phyloP scores from a whole-genome alignment of 1,284 basidiomycete species.

The Microbotryomycetes sp. region DNA sequence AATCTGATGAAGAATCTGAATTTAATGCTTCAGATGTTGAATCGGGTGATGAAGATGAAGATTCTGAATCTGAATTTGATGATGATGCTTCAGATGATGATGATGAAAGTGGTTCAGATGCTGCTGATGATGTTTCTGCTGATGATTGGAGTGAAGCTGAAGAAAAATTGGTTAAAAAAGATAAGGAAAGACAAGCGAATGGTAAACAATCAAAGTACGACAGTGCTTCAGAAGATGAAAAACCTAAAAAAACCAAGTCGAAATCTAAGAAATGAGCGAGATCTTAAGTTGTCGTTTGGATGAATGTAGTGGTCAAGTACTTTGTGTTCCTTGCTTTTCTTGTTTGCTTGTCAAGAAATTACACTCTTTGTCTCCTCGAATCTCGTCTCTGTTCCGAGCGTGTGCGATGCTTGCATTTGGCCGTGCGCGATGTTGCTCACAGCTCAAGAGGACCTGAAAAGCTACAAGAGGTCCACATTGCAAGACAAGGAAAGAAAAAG shows the following conservation, averaged over 20 bases:
- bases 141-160: slow-evolving; percentile 46
- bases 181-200: slow-evolving; percentile 45
- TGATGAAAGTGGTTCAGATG: not conserved
- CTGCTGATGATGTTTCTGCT: slow-evolving; percentile 3
- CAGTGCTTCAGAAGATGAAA: slow-evolving; percentile 10
- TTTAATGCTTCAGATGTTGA: slow-evolving; percentile 24
- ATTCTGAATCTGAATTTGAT: slow-evolving; percentile 1
- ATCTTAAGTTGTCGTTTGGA: too few relatives aligned
- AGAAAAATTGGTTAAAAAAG: slow-evolving; percentile 67
- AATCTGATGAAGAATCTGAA: slow-evolving; percentile 40
- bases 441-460: too few relatives aligned
- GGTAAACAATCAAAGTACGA: not conserved
- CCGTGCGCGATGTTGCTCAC: too few relatives aligned
- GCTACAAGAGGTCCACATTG: too few relatives aligned
- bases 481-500: too few relatives aligned
- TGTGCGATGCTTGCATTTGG: too few relatives aligned
- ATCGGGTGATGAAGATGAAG: not conserved
- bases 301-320: too few relatives aligned
- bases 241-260: slow-evolving; percentile 12
- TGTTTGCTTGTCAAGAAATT: too few relatives aligned
- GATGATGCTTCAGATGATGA: slow-evolving; percentile 5
- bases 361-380: too few relatives aligned
- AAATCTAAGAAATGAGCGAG: too few relatives aligned
- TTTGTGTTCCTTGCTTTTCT: too few relatives aligned
- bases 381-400: too few relatives aligned